Percentiles rank a stretch among this genome's conserved stretches.
Conservation (phyloP, 2,329 filamentous ascomycete species). For the Lachnellula subtilissima region DNA sequence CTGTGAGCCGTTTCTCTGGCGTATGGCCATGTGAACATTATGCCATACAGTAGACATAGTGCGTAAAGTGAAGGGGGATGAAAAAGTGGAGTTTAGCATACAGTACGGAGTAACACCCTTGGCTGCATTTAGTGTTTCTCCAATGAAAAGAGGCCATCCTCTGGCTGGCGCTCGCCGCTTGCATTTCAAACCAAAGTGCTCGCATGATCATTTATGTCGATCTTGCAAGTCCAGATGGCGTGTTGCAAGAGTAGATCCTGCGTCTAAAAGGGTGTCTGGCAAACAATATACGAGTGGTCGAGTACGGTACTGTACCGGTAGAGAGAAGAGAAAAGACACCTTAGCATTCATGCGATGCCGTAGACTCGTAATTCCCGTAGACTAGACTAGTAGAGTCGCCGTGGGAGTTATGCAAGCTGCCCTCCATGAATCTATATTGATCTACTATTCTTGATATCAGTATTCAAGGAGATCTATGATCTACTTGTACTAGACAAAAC, state of each 20-base stretch:
- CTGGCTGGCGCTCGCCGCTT: background rate
- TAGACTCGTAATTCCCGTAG: too few relatives aligned
- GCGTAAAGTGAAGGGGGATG: background rate
- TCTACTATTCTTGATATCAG: too few relatives aligned
- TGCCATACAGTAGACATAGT: background rate
- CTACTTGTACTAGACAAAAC: background rate
- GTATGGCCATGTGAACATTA: slow-evolving; percentile 9
- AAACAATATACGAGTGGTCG: too few relatives aligned
- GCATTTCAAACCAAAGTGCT: slow-evolving; percentile 20
- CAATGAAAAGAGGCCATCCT: background rate
- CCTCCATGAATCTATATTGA: background rate
- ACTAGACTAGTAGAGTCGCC: too few relatives aligned
- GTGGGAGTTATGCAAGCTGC: background rate
- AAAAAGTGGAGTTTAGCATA: background rate
- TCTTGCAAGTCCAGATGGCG: slow-evolving; percentile 22
- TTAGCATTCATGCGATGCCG: too few relatives aligned
- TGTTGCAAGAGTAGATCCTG: background rate
- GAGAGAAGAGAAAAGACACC: too few relatives aligned
- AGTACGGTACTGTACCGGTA: too few relatives aligned
- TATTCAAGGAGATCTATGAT: background rate
- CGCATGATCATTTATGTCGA: slow-evolving; percentile 27
- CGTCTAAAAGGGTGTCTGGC: too few relatives aligned
- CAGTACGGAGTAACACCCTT: background rate
- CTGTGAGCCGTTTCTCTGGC: background rate
- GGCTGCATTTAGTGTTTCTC: background rate